These are phyloP conservation scores for Phaeoacremonium minimum DNA, from an alignment of 2,329 filamentous ascomycete species.

Conservation along the genomic window DNA sequence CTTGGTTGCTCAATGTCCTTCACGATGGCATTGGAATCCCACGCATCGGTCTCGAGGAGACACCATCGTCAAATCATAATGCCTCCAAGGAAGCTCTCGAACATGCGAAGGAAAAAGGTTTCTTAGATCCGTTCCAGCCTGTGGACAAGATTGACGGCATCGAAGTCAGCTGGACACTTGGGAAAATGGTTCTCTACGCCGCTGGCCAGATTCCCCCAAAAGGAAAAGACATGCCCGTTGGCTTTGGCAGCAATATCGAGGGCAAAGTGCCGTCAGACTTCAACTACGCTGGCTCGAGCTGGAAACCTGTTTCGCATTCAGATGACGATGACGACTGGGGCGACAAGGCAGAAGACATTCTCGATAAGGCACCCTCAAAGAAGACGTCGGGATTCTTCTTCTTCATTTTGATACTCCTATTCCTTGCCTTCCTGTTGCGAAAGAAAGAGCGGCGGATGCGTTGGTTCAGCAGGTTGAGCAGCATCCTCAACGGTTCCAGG, in stretches of 20 bases:
- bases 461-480: constrained; percentile 49
- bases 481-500: constrained; percentile 33
- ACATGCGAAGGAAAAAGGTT: constrained; percentile 68
- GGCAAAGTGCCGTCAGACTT: constrained; percentile 73
- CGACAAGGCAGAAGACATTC: constrained; percentile 50
- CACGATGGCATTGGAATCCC: constrained; percentile 96
- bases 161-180: constrained; percentile 95
- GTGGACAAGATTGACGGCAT: constrained; percentile 88
- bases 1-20: constrained; percentile 94
- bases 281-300: constrained; percentile 68
- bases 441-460: constrained; percentile 71
- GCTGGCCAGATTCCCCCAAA: constrained; percentile 76
- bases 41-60: constrained; percentile 71
- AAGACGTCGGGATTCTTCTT: constrained; percentile 71
- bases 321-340: constrained; percentile 52
- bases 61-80: constrained; percentile 54
- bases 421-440: constrained; percentile 69
- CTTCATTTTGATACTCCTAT: constrained; percentile 68
- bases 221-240: constrained; percentile 67
- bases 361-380: constrained; percentile 61
- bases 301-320: constrained; percentile 22
- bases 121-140: constrained; percentile 82
- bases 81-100: constrained; percentile 67
- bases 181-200: constrained; percentile 94
- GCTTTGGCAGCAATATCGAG: constrained; percentile 82